Evolutionary conservation across 805 yeast genomes (phyloP).

Genomic region (Candida hungchunana): DNA sequence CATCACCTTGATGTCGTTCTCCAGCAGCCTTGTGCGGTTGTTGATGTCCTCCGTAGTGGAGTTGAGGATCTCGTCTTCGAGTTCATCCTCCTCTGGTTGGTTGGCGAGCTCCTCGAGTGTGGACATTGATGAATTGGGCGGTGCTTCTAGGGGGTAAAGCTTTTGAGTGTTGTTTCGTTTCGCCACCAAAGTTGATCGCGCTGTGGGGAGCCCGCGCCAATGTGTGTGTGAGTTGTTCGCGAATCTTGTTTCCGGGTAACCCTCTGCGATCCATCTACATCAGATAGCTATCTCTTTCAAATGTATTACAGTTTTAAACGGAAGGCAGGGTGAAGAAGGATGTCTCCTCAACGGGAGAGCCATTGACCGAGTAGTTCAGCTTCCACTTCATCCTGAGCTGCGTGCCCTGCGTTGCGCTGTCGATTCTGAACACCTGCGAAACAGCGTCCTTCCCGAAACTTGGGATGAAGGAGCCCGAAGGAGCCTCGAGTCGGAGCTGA

Average conservation of each 20-base stretch:
- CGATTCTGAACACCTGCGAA: constrained; percentile 45
- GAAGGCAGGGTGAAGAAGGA: constrained; percentile 46
- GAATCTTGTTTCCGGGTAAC: too few relatives aligned
- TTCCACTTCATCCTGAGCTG: constrained; percentile 77
- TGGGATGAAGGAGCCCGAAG: constrained; percentile 49
- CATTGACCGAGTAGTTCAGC: constrained; percentile 48
- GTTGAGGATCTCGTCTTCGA: constrained; percentile 77
- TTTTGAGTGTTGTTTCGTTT: too few relatives aligned
- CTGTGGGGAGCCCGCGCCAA: too few relatives aligned
- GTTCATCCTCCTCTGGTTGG: constrained; percentile 33
- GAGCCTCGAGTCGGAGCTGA: constrained; percentile 55
- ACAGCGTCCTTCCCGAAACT: constrained; percentile 46
- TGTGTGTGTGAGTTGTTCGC: too few relatives aligned
- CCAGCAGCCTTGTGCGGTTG: constrained; percentile 82
- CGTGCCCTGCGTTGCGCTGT: constrained; percentile 31
- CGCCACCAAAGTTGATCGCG: too few relatives aligned
- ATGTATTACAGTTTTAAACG: constrained; percentile 1
- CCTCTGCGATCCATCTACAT: too few relatives aligned
- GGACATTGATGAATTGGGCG: constrained; percentile 48
- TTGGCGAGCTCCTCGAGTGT: constrained; percentile 79
- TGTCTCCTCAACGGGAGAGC: constrained; percentile 47
- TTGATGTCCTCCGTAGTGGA: constrained; percentile 78
- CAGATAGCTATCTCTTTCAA: too few relatives aligned
- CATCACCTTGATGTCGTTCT: constrained; percentile 94
- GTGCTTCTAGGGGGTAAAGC: too few relatives aligned